phyloP scores from a whole-genome alignment of 1,284 basidiomycete species.

The Puccinia hordei region DNA sequence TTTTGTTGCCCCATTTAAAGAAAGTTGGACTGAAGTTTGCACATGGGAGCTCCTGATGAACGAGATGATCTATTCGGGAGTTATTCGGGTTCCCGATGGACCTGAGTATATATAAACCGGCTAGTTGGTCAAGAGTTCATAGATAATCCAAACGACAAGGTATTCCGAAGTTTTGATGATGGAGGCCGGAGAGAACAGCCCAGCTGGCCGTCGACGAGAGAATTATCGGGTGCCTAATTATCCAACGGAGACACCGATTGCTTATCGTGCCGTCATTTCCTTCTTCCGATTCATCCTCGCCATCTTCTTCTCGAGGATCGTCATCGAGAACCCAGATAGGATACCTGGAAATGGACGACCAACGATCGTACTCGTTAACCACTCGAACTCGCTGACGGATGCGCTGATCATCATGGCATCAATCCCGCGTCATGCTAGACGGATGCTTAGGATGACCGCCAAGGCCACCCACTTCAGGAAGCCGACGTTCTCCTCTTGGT shows the following conservation, averaged over 20 bases:
- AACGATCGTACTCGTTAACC: conserved; percentile 74
- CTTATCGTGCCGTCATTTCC: conserved; percentile 47
- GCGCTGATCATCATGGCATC: conserved; percentile 64
- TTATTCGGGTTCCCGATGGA: too few species aligned
- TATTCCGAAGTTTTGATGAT: too few species aligned
- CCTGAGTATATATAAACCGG: too few species aligned
- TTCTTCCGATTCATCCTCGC: conserved; percentile 77
- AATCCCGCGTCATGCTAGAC: conserved; percentile 64
- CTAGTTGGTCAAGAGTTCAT: too few species aligned
- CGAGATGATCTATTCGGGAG: too few species aligned
- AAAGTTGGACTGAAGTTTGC: too few species aligned
- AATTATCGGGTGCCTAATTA: conserved; percentile 32
- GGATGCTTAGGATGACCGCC: conserved; percentile 76
- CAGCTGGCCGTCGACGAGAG: not conserved
- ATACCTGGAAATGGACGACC: conserved; percentile 72
- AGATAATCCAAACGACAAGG: conserved; percentile 17
- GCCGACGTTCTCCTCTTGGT: conserved; percentile 79
- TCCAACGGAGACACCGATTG: conserved; percentile 40
- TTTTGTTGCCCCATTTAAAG: too few species aligned
- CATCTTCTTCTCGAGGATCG: conserved; percentile 82
- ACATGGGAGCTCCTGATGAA: too few species aligned
- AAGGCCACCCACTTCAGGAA: conserved; percentile 76
- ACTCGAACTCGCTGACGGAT: conserved; percentile 80
- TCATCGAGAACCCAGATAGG: conserved; percentile 74
- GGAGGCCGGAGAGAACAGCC: not conserved